Evolutionary conservation across 2,329 filamentous ascomycete species (phyloP), one percentile per base, ranked within the genome.

Genomic region (Colletotrichum musicola): DNA sequence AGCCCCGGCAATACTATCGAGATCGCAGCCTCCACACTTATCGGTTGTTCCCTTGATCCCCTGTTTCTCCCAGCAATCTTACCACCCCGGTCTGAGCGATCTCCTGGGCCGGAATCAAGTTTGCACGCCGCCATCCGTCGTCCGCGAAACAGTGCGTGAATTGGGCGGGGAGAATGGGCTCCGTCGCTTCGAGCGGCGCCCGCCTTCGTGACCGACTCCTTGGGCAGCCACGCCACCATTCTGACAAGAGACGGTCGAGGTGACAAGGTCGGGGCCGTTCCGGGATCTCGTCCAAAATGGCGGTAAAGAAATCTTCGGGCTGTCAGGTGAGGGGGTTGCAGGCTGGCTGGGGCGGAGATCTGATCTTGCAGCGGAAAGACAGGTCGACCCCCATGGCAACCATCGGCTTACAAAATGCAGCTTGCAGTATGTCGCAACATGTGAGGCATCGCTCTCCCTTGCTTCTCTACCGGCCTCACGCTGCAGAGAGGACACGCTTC

Each of bases 221-320:
- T 49, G 35, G 30, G 50, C 50, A 64, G 61, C 65, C 47, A 55
- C 54, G 61, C 65, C 47, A 55, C 54, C 25, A 30, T 55, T 50
- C 50, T 56, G 42, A 27, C 38, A 40, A 55, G 44, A 49, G 50
- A 60, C 35, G 42, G 27, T 25, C 30, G 46, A 51, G 55, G 27
- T 65, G 62, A 60, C 18, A 60, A 60, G 47, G 20, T 56, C 42
- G 49, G 38, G 12, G 30, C 7, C 40, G 6, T n/a, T n/a, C 20
- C 35, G n/a, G 4, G 20, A 65, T 64, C 60, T 64, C 30, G 40
- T 56, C 44, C 55, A 35, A 65, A 68, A 50, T 68, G 55, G 65
- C 62, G 65, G 65, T 68, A 68, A 35, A 68, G 55, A 47, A 65
- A 61, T 25, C 30, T 56, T 42, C 62, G 49, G 61, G 30, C 30